Base-by-base conservation (phyloP, 2,329 filamentous ascomycete species). In the Fusarium kyushuense region DNA sequence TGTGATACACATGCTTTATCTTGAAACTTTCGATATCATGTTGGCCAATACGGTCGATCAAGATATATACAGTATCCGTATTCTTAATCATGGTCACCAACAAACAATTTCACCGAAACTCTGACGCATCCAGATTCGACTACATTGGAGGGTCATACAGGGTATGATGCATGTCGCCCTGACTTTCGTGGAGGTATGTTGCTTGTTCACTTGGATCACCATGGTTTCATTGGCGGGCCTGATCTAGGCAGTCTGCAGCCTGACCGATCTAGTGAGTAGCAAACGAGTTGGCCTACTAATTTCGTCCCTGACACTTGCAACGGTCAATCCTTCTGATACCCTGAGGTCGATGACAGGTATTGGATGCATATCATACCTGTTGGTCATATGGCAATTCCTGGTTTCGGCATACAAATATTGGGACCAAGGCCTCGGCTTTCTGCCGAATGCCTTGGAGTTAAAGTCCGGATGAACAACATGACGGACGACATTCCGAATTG, bases 391-490 rank as follows among this genome's bases (percentile, higher is more conserved):
- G 65, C 48, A 51, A 27, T 55, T 42, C 19, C 43, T 47, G 33
- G 25, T 41, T 29, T 66, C 40, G 52, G 61, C 33, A 38, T 33
- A 32, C 19, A 41, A 53, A 35, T 46, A 48, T 25, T 43, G 60
- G 46, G 40, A 43, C 30, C 48, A 38, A n/a, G n/a, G 45, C 53
- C 65, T 70, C 66, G 66, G 66, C 49, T 58, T 65, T 35, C 58
- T 17, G 10, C 66, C 62, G 66, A 70, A 63, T 21, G 23, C 7
- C 32, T 25, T 40, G 21, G 38, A 46, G 21, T 40, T 43, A 33
- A 40, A 33, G 38, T 40, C 30, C 35, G 29, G 29, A 61, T 30
- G 25, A 35, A 56, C 10, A n/a, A 35, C n/a, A 54, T 33, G 36
- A 38, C 49, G 58, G 46, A 23, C 13, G 19, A 42, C 12, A 30